phyloP scores from a whole-genome alignment of 208 protist genomes.

The Borovskyia barvae region DNA sequence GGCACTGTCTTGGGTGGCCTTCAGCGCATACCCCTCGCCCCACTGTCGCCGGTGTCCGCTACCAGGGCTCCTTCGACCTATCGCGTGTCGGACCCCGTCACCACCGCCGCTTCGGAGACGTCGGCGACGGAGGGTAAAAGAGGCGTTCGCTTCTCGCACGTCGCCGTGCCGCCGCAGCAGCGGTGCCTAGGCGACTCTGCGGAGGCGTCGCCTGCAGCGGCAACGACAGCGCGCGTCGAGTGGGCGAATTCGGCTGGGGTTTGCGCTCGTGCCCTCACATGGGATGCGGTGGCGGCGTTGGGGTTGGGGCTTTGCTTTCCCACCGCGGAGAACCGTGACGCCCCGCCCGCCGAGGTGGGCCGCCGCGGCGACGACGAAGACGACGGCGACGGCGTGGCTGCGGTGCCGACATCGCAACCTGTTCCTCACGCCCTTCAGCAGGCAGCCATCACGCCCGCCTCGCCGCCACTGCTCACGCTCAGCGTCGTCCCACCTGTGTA shows the following conservation, averaged over 20 bases:
- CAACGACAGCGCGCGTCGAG: not conserved
- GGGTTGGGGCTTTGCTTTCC: slow-evolving; percentile 48
- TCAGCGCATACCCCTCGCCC: slow-evolving; percentile 31
- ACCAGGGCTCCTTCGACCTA: not conserved
- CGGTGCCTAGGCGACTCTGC: not conserved
- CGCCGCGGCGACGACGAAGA: not conserved
- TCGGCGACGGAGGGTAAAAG: not conserved
- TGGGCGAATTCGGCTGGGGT: slow-evolving; percentile 5
- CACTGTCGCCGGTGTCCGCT: not conserved
- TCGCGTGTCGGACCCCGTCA: not conserved
- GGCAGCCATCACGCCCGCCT: not conserved
- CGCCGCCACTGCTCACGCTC: slow-evolving; percentile 13
- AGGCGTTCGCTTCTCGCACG: slow-evolving; percentile 1
- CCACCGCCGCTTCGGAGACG: not conserved
- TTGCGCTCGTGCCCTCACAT: slow-evolving; percentile 11
- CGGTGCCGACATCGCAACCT: too few relatives aligned
- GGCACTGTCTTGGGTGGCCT: slow-evolving; percentile 19
- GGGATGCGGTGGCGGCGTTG: slow-evolving; percentile 24
- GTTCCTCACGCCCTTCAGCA: not conserved
- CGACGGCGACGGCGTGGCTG: not conserved
- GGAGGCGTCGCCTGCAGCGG: not conserved
- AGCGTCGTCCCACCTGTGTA: slow-evolving; percentile 46
- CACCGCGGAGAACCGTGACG: not conserved
- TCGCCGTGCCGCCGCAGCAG: not conserved
- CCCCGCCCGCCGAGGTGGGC: not conserved